These are phyloP conservation scores for Aspergillus aculeatus DNA, from an alignment of 2,329 filamentous ascomycete species.

Conservation along the genomic window DNA sequence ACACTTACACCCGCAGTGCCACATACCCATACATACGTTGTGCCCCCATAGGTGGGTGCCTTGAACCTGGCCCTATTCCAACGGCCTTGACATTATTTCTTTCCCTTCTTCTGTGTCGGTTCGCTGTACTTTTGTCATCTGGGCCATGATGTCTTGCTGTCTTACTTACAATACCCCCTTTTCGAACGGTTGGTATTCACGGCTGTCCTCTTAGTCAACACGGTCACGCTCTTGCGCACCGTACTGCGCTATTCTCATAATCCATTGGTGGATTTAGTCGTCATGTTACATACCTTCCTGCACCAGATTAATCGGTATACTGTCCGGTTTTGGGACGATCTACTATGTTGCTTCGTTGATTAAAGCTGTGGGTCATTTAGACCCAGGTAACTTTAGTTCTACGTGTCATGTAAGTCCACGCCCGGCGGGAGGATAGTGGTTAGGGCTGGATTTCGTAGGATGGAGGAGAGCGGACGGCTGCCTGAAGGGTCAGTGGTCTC, in stretches of 20 bases:
- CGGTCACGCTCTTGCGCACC: neutral
- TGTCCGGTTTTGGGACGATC: neutral
- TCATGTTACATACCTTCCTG: constrained; percentile 7
- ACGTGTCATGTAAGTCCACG: neutral
- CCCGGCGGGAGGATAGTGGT: neutral
- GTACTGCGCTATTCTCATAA: neutral
- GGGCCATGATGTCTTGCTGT: constrained; percentile 5
- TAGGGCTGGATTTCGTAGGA: neutral
- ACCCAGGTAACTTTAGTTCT: neutral
- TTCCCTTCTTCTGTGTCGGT: constrained; percentile 5
- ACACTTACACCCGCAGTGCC: neutral
- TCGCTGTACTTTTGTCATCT: constrained; percentile 10
- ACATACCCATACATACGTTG: constrained; percentile 10
- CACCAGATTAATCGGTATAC: neutral
- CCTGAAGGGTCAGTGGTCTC: neutral
- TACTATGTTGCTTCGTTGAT: neutral
- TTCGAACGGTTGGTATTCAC: constrained; percentile 15
- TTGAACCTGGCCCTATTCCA: neutral
- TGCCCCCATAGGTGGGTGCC: neutral
- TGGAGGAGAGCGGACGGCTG: neutral
- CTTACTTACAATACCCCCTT: constrained; percentile 17
- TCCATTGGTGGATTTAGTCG: constrained; percentile 6
- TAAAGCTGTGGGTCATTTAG: neutral
- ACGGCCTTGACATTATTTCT: constrained; percentile 1
- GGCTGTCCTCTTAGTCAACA: neutral